A percentile compares a stretch with the other conserved stretches of the same genome.
Evolutionary conservation across 495 filamentous ascomycete genomes (phyloP).

Genomic region (Aspergillus affinis): DNA sequence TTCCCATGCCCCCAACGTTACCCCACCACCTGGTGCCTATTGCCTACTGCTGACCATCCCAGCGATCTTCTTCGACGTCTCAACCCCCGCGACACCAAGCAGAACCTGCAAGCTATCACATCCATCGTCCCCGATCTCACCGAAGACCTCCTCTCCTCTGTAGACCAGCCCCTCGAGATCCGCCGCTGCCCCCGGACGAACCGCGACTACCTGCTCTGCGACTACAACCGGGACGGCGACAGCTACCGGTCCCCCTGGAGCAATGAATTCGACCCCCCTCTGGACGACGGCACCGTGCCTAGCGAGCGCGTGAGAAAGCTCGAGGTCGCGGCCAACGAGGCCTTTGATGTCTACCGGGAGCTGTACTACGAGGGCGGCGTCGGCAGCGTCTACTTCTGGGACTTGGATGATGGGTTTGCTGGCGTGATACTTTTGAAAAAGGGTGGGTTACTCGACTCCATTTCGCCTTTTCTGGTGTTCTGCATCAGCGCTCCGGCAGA

Average conservation of each 20-base stretch:
- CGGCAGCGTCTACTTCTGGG: slow-evolving; percentile 96
- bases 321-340: slow-evolving; percentile 90
- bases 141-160: slow-evolving; percentile 95
- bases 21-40: slow-evolving; percentile 29
- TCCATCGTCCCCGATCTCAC: slow-evolving; percentile 83
- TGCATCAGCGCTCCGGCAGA: neutral
- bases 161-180: slow-evolving; percentile 90
- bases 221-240: slow-evolving; percentile 99
- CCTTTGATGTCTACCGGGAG: slow-evolving; percentile 95
- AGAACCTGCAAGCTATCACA: slow-evolving; percentile 83
- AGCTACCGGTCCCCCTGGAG: slow-evolving; percentile 96
- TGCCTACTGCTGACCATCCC: slow-evolving; percentile 31
- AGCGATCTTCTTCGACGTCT: slow-evolving; percentile 98
- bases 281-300: slow-evolving; percentile 75
- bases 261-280: slow-evolving; percentile 93
- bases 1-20: slow-evolving; percentile 14
- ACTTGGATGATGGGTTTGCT: slow-evolving; percentile 96
- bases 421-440: slow-evolving; percentile 96
- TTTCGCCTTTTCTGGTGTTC: too few species aligned
- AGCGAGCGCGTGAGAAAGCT: slow-evolving; percentile 88
- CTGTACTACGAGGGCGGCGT: slow-evolving; percentile 98
- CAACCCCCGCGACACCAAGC: slow-evolving; percentile 84
- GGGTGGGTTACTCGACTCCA: slow-evolving; percentile 43
- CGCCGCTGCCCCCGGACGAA: slow-evolving; percentile 82
- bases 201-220: slow-evolving; percentile 95